phyloP scores from a whole-genome alignment of 2,329 filamentous ascomycete species.

The Aspergillus uvarum region DNA sequence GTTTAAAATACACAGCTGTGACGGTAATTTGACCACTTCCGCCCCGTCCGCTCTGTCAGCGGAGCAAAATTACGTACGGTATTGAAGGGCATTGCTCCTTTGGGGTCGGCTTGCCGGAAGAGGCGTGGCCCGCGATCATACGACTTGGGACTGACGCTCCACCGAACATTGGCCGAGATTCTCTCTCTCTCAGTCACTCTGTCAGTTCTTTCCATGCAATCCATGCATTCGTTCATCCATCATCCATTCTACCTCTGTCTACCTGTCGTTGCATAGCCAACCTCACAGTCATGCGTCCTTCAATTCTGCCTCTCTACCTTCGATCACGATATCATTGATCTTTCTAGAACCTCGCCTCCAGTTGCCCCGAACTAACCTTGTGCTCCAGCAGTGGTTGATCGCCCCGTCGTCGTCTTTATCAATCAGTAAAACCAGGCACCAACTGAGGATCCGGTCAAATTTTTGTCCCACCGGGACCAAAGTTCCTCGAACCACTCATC shows the following conservation, averaged over 20 bases:
- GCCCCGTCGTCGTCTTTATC: background rate
- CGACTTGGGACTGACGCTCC: conserved; percentile 16
- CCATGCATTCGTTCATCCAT: background rate
- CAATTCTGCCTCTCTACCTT: background rate
- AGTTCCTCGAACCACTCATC: conserved; percentile 4
- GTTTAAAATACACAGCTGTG: background rate
- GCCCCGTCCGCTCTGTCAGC: background rate
- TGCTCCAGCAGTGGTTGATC: background rate
- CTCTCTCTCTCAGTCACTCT: background rate
- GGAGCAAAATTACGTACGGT: background rate
- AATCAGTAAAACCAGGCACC: background rate
- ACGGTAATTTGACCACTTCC: background rate
- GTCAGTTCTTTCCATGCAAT: background rate
- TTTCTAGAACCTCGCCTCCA: background rate
- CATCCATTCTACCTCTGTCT: background rate
- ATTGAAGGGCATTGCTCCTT: background rate
- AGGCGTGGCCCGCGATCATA: conserved; percentile 34
- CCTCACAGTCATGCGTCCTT: background rate
- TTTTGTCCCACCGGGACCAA: conserved; percentile 7
- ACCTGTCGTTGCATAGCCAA: background rate
- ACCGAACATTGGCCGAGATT: conserved; percentile 14
- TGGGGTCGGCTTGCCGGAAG: conserved; percentile 28
- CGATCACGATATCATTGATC: background rate
- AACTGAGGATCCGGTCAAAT: background rate
- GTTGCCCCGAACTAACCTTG: background rate